Conservation (phyloP, 352 stramenopile species). For the Pythium graminicola region DNA sequence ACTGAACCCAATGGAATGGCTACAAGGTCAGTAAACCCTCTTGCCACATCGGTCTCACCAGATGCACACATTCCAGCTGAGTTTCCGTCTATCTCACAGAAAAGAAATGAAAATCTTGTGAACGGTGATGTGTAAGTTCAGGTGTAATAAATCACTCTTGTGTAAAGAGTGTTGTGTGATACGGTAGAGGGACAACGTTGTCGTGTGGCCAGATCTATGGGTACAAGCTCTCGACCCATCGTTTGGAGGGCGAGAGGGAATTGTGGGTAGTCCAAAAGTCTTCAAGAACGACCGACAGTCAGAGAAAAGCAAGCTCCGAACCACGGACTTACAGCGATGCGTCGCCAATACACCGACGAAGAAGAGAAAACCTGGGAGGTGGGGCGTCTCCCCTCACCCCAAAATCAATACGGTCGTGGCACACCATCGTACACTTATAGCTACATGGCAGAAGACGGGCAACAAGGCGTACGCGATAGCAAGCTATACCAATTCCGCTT, state of each 20-base stretch:
- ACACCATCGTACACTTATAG: slow-evolving; percentile 20
- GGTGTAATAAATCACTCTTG: no score
- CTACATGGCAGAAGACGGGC: slow-evolving; percentile 9
- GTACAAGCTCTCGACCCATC: no score
- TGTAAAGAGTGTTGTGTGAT: no score
- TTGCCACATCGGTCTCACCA: no score
- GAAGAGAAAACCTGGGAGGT: slow-evolving; percentile 13
- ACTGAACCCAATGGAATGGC: no score
- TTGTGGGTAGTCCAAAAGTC: background rate
- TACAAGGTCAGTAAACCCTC: no score
- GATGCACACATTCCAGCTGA: no score
- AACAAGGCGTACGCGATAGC: slow-evolving; percentile 2
- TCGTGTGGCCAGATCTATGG: background rate
- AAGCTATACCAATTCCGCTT: background rate
- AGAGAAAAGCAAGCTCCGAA: background rate
- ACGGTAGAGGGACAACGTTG: background rate
- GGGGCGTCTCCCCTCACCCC: background rate
- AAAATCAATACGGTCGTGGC: background rate
- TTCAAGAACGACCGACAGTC: background rate
- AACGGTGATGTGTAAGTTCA: no score
- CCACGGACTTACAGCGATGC: background rate
- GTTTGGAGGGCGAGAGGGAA: slow-evolving; percentile 1
- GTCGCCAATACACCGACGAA: slow-evolving; percentile 14
- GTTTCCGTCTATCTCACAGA: no score
- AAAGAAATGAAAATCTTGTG: no score